Evolutionary conservation across 2,329 filamentous ascomycete genomes (phyloP), one percentile per base, ranked within the genome.

Genomic region (Mollisiaceae sp.): DNA sequence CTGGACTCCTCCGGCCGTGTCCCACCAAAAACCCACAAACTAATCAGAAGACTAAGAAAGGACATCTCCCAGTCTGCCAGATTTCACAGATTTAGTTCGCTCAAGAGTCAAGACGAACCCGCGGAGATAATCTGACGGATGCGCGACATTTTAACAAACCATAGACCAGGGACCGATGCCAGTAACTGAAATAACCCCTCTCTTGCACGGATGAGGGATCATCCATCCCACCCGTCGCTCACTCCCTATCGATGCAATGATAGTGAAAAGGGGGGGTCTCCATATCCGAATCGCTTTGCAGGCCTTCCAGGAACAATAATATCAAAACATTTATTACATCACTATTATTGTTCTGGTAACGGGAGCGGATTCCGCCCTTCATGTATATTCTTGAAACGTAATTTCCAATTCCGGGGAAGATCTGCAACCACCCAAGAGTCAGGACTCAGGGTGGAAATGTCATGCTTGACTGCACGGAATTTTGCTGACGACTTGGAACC

Each of bases 61-160:
- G 15, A 18, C 20, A 52, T 52, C 47, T 52, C 47, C 47, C 47
- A 50, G 9, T 15, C 8, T n/a, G n/a, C n/a, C n/a, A 32, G 27
- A 32, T 32, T 32, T 32, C 27, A 3, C 27, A 32, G 27, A 18
- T 45, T 18, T 18, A 52, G 11, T 47, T 4, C 43, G 15, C 43
- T 22, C 43, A 22, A 41, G 38, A 41, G 18, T 50, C 27, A 35
- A 54, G 27, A 54, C 50, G 50, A 54, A 24, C 50, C 50, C 50
- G 50, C 50, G 50, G 50, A 54, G 50, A 54, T 32, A 54, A 32
- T 32, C 50, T 54, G 24, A 54, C 50, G 24, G 50, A 54, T 54
- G 50, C 50, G 50, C 50, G 50, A 54, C 50, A 54, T 54, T 24
- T 54, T 18, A 18, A 54, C 50, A 24, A 32, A 32, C 32, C 8